phyloP scores from a whole-genome alignment of 305 asterid genomes.

The Coffea humblotiana region DNA sequence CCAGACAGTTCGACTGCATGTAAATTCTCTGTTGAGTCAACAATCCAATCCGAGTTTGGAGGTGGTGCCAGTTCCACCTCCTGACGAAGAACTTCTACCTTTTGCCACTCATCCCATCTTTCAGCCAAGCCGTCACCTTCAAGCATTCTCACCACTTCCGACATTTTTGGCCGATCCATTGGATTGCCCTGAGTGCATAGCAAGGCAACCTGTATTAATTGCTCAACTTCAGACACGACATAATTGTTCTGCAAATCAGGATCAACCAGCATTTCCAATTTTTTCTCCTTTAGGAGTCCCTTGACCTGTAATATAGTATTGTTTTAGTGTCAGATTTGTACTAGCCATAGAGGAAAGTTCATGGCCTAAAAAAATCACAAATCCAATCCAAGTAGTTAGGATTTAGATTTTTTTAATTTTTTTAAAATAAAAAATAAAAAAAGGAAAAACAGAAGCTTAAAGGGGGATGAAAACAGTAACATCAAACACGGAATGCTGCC shows the following conservation, averaged over 20 bases:
- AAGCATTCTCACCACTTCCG: conserved; percentile 84
- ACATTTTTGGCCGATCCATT: conserved; percentile 84
- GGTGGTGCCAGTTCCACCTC: conserved; percentile 55
- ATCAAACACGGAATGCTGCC: not conserved
- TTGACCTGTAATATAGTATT: conserved; percentile 55
- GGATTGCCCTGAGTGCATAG: conserved; percentile 82
- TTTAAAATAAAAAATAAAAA: too few species aligned
- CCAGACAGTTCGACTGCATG: conserved; percentile 79
- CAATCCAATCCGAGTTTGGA: conserved; percentile 61
- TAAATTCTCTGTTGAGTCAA: conserved; percentile 64
- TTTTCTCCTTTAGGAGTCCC: conserved; percentile 68
- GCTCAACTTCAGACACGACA: conserved; percentile 71
- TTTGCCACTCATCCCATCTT: conserved; percentile 96
- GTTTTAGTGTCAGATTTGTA: not conserved
- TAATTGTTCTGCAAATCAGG: conserved; percentile 61
- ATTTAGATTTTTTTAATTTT: not conserved
- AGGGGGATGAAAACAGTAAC: not conserved
- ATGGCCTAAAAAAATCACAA: not conserved
- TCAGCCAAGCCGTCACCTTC: conserved; percentile 91
- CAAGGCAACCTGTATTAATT: conserved; percentile 76
- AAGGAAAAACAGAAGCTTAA: not conserved
- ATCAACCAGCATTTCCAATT: conserved; percentile 74
- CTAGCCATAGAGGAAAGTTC: not conserved
- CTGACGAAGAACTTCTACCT: conserved; percentile 73
- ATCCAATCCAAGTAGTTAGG: not conserved